Evolutionary conservation across 345 rosid genomes (phyloP).

Genomic region (Mercurialis annua): DNA sequence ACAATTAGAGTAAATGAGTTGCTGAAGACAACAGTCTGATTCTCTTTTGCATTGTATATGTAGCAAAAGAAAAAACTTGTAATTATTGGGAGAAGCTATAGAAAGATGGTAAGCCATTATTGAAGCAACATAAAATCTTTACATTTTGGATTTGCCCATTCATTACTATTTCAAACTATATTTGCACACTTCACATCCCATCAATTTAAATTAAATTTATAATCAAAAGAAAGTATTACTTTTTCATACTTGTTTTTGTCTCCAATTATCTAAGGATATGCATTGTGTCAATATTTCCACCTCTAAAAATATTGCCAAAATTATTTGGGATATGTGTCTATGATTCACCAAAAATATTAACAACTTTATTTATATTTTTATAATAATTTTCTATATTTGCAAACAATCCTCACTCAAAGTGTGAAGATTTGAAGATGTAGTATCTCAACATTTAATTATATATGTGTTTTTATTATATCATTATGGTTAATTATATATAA

Average conservation of each 20-base stretch:
- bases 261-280: not conserved
- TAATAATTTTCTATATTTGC: too few relatives aligned
- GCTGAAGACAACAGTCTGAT: too few relatives aligned
- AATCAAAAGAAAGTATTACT: not conserved
- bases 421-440: too few relatives aligned
- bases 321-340: too few relatives aligned
- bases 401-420: too few relatives aligned
- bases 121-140: constrained; percentile 9
- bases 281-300: not conserved
- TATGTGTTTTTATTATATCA: too few relatives aligned
- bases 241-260: not conserved
- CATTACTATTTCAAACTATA: not conserved
- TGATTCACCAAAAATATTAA: too few relatives aligned
- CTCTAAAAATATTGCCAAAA: not conserved
- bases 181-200: not conserved
- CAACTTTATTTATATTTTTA: too few relatives aligned
- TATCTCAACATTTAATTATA: too few relatives aligned
- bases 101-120: not conserved
- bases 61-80: not conserved
- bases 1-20: too few relatives aligned
- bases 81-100: not conserved
- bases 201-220: too few relatives aligned
- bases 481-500: too few relatives aligned
- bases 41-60: not conserved
- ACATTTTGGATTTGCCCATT: not conserved